Percentiles rank a stretch among this genome's conserved stretches.
Conservation (phyloP, 1,139 yeast genomes). For the Lodderomyces elongisporus region DNA sequence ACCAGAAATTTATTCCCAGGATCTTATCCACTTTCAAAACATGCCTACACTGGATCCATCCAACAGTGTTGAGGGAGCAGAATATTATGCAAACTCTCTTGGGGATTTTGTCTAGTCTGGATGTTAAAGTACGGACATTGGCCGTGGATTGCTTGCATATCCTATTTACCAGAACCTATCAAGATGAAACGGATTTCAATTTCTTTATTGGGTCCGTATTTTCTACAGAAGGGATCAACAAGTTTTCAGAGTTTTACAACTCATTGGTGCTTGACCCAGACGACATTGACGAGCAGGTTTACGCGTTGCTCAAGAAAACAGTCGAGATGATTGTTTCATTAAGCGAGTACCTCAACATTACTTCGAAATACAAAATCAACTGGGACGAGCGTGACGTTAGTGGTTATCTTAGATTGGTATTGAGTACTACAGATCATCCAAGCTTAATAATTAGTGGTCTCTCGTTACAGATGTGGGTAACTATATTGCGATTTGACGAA, state of each 20-base stretch:
- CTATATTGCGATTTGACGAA: slow-evolving; percentile 77
- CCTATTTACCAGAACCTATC: slow-evolving; percentile 76
- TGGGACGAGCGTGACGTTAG: slow-evolving; percentile 54
- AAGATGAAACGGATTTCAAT: slow-evolving; percentile 66
- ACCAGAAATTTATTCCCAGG: slow-evolving; percentile 54
- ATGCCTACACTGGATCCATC: slow-evolving; percentile 87
- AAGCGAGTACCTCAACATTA: slow-evolving; percentile 65
- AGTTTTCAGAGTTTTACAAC: slow-evolving; percentile 62
- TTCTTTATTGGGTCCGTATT: slow-evolving; percentile 78
- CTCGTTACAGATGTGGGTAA: slow-evolving; percentile 92
- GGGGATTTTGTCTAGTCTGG: slow-evolving; percentile 55
- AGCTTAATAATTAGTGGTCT: slow-evolving; percentile 88
- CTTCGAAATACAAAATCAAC: slow-evolving; percentile 33
- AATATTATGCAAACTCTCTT: slow-evolving; percentile 63
- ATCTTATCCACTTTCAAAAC: slow-evolving; percentile 81
- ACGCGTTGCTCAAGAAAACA: slow-evolving; percentile 78
- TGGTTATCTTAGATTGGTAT: slow-evolving; percentile 66
- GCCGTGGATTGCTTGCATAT: slow-evolving; percentile 91
- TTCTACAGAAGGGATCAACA: slow-evolving; percentile 61
- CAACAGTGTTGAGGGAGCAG: slow-evolving; percentile 63
- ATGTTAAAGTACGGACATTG: slow-evolving; percentile 67
- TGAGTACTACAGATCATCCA: slow-evolving; percentile 77
- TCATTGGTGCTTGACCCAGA: slow-evolving; percentile 63
- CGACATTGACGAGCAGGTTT: slow-evolving; percentile 71
- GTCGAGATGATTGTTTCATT: slow-evolving; percentile 92